phyloP scores from a whole-genome alignment of 75 land plant genomes.

The Cunninghamia lanceolata region DNA sequence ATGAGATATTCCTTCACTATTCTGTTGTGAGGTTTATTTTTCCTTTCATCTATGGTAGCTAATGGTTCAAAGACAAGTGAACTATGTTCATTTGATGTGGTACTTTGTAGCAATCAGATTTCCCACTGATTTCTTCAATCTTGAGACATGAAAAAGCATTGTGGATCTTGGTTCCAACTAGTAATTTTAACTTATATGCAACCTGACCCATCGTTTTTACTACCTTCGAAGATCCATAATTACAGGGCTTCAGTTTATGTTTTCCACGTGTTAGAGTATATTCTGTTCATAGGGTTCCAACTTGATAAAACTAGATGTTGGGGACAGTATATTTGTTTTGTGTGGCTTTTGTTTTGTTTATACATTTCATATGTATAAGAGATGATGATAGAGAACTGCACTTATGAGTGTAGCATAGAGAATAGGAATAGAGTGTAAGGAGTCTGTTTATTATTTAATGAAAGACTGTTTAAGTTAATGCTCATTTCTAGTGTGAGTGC shows the following conservation, averaged over 20 bases:
- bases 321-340: background rate
- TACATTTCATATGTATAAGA: background rate
- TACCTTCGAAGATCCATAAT: background rate
- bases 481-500: conserved; percentile 13
- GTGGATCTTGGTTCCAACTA: background rate
- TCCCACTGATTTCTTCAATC: background rate
- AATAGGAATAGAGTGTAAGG: background rate
- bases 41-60: background rate
- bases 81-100: background rate
- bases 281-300: background rate
- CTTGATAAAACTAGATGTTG: background rate
- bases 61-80: background rate
- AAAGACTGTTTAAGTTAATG: background rate
- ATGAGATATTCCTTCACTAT: background rate
- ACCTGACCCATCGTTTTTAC: background rate
- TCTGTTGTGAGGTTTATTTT: background rate
- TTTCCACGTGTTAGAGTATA: background rate
- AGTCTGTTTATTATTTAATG: background rate
- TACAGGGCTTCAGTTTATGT: background rate
- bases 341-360: background rate
- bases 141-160: background rate
- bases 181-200: background rate
- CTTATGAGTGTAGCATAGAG: background rate
- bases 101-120: background rate
- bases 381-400: background rate